These are phyloP conservation scores for Ophiostoma sp. DNA, from an alignment of 2,329 filamentous ascomycete species.

Conservation along the genomic window DNA sequence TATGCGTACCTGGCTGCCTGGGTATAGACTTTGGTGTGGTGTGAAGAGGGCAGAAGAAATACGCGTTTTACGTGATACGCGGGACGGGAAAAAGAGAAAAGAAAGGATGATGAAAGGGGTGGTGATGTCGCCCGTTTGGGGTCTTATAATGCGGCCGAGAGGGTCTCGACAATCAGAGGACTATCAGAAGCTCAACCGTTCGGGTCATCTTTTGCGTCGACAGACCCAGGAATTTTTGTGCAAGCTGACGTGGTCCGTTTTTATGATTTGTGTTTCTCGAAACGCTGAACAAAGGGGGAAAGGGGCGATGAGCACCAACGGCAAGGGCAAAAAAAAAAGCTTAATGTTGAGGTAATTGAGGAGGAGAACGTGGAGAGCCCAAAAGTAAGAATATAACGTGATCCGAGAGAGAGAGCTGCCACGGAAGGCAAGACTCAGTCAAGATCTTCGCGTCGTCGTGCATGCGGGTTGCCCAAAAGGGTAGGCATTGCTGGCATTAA, in stretches of 20 bases:
- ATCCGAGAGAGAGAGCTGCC: not conserved
- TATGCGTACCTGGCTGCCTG: not conserved
- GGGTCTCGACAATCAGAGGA: not conserved
- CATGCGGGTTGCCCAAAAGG: not conserved
- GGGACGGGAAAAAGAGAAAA: not conserved
- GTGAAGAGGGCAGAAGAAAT: not conserved
- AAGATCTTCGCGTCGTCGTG: not conserved
- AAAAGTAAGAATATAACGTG: not conserved
- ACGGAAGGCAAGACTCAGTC: not conserved
- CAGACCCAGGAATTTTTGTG: not conserved
- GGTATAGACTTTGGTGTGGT: not conserved
- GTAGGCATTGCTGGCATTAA: not conserved
- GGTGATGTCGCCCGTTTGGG: not conserved
- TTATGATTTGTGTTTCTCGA: not conserved
- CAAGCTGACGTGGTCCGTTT: slow-evolving; percentile 1
- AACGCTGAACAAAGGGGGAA: not conserved
- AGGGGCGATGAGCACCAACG: not conserved
- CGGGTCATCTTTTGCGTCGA: slow-evolving; percentile 15
- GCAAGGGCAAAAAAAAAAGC: not conserved
- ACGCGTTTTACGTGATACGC: slow-evolving; percentile 23
- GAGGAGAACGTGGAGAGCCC: not conserved
- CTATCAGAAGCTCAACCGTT: not conserved
- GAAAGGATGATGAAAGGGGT: not conserved
- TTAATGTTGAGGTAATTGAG: not conserved
- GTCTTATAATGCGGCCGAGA: slow-evolving; percentile 10